These are phyloP conservation scores for Peronosclerospora sorghi DNA, from an alignment of 352 stramenopile genomes.

Conservation along the genomic window DNA sequence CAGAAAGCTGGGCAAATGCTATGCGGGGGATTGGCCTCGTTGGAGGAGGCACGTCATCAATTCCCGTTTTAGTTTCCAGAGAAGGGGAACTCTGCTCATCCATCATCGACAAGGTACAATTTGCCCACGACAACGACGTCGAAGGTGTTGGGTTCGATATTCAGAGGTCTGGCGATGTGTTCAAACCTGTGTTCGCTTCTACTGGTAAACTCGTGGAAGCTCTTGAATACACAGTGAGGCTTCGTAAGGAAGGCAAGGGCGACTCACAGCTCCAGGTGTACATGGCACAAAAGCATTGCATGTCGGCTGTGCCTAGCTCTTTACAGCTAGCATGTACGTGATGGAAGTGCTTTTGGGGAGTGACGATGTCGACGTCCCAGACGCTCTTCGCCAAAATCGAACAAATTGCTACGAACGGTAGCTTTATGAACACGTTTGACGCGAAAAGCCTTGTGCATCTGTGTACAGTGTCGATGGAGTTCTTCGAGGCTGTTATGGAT, in stretches of 20 bases:
- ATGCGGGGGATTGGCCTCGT: slow-evolving; percentile 41
- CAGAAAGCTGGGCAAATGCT: slow-evolving; percentile 18
- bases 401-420: slow-evolving; percentile 37
- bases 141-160: slow-evolving; percentile 71
- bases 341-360: slow-evolving; percentile 52
- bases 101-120: slow-evolving; percentile 68
- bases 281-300: slow-evolving; percentile 63
- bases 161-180: slow-evolving; percentile 43
- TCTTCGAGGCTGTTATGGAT: slow-evolving; percentile 65
- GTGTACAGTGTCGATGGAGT: slow-evolving; percentile 45
- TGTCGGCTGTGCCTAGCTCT: slow-evolving; percentile 52
- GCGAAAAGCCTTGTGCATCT: slow-evolving; percentile 39
- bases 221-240: slow-evolving; percentile 43
- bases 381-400: slow-evolving; percentile 57
- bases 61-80: slow-evolving; percentile 18
- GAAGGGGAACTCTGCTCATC: no score
- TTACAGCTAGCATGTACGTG: slow-evolving; percentile 64
- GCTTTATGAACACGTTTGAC: slow-evolving; percentile 61
- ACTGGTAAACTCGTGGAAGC: slow-evolving; percentile 58
- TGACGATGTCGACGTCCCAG: slow-evolving; percentile 51
- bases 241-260: slow-evolving; percentile 54
- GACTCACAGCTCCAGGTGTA: slow-evolving; percentile 51
- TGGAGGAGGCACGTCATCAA: slow-evolving; percentile 34
- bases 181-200: slow-evolving; percentile 69
- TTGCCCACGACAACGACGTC: slow-evolving; percentile 76